These are phyloP conservation scores for Diaporthe aspalathi DNA, from an alignment of 2,329 filamentous ascomycete genomes.

Conservation along the genomic window DNA sequence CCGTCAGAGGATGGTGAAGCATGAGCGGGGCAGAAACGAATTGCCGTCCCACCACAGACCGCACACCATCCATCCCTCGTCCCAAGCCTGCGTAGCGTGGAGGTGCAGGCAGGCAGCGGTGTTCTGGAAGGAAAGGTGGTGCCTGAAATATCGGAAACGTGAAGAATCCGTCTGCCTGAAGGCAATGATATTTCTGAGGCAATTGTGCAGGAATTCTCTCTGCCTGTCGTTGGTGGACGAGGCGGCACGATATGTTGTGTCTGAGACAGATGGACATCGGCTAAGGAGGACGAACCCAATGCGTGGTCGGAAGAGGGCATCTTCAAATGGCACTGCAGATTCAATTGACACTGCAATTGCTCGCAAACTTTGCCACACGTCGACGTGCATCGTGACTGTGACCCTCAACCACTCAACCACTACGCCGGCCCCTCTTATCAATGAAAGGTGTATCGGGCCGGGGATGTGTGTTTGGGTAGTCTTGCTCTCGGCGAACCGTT, in stretches of 20 bases:
- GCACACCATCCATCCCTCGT: background rate
- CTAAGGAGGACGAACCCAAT: background rate
- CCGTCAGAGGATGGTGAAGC: background rate
- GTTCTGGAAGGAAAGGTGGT: background rate
- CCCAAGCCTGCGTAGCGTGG: background rate
- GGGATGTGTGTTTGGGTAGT: too few species aligned
- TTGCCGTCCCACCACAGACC: background rate
- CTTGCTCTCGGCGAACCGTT: background rate
- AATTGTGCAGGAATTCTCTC: background rate
- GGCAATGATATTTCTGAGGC: background rate
- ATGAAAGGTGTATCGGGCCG: background rate
- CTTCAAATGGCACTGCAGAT: too few species aligned
- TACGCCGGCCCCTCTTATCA: background rate
- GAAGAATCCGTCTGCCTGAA: slow-evolving; percentile 13
- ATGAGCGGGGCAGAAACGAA: slow-evolving; percentile 5
- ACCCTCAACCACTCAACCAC: background rate
- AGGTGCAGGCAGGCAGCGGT: slow-evolving; percentile 6
- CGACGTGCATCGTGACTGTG: too few species aligned
- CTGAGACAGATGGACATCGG: background rate
- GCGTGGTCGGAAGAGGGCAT: background rate
- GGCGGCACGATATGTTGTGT: background rate
- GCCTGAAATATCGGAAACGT: background rate
- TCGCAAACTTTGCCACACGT: background rate
- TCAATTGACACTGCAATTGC: background rate
- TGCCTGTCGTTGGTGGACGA: background rate